Base-by-base conservation (phyloP, 2,329 filamentous ascomycete species). In the Paecilomyces niveus region DNA sequence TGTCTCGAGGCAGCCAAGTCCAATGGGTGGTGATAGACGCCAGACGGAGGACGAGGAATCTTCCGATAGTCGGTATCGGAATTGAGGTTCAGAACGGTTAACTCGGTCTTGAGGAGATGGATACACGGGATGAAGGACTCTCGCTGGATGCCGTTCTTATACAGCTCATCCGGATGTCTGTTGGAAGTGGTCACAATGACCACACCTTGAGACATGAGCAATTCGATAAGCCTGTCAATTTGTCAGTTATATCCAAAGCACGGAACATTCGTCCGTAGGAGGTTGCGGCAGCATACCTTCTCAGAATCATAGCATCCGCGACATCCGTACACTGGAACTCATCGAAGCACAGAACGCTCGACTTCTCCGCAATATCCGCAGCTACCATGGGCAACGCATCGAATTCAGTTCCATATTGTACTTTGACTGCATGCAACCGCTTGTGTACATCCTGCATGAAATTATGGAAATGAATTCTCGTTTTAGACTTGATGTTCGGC, bases 321-420 rank as follows among this genome's bases (percentile, higher is more conserved):
- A 99, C 93, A 75, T 99, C 94, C 45, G 94, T 99, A 71, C 92
- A 97, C 72, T 99, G 94, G 70, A 99, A 99, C 78, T 99, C 94
- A 74, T 99, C 94, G 71, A 99, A 99, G 74, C 94, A 99, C 49
- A 99, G 80, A 26, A 99, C 90, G 58, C 89, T 91, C 33, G 87
- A 88, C 62, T 87, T 82, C 68, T 91, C 85, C 6, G 94, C 94
- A 71, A 99, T 94, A 70, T 94, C 89, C n/a, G 93, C 94, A 1
- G 93, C 93, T 18, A 97, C 88, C 70, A 95, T 94, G 0, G 93
- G 93, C 52, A 97, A 84, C 0, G 86, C 90, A 73, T 99, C 94
- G 45, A 96, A 83, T 65, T 97, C 92, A 70, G 87, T 92, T 31
- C 94, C 94, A 72, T 96, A 85, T 67, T 87, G 79, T 83, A 94